A percentile compares a stretch with the other conserved stretches of the same genome.
Evolutionary conservation across 352 stramenopile species (phyloP).

Genomic region (Pythium myriotylum): DNA sequence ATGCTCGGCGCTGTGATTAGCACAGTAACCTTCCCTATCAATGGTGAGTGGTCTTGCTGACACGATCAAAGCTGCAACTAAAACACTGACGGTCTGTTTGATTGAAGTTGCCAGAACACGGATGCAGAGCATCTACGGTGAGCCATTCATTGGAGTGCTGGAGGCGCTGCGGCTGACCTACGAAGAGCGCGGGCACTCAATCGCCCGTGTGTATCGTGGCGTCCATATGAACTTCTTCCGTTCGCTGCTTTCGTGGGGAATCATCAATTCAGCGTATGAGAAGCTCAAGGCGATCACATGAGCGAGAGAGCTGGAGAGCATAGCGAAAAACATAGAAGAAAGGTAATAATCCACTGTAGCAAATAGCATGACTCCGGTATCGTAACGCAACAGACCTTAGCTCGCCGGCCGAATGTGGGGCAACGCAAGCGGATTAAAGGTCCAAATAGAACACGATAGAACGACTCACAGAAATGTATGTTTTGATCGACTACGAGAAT

Average conservation of each 20-base stretch:
- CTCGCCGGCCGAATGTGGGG: too few species aligned
- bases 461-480: too few species aligned
- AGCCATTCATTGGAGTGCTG: conserved; percentile 56
- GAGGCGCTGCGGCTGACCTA: conserved; percentile 74
- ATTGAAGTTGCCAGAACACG: conserved; percentile 69
- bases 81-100: too few species aligned
- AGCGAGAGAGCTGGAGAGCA: background rate
- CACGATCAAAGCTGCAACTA: background rate
- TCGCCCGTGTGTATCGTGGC: conserved; percentile 76
- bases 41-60: conserved; percentile 44
- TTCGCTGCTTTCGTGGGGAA: conserved; percentile 87
- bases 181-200: conserved; percentile 60
- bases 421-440: too few species aligned
- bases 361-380: too few species aligned
- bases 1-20: conserved; percentile 85
- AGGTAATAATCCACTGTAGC: too few species aligned
- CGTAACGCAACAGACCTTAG: too few species aligned
- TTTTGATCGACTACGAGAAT: too few species aligned
- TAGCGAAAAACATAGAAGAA: background rate
- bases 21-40: conserved; percentile 84
- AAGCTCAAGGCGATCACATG: conserved; percentile 80
- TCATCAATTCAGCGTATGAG: conserved; percentile 91
- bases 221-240: conserved; percentile 90
- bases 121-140: conserved; percentile 82
- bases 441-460: too few species aligned